Conservation (phyloP, 805 yeast genomes). For the Myxozyma mucilagina region DNA sequence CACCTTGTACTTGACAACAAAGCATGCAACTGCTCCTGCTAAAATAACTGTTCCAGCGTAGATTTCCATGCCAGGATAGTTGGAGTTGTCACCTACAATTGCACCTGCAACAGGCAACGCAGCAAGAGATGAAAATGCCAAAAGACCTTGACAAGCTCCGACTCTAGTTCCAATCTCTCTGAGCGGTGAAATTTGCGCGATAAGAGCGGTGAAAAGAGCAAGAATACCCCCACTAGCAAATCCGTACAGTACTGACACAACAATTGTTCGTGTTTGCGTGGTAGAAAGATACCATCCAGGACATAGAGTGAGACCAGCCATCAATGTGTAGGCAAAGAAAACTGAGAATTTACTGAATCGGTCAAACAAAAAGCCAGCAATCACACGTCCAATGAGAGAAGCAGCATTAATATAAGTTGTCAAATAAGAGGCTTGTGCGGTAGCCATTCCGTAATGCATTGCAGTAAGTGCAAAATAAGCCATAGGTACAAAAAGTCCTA, state of each 20-base stretch:
- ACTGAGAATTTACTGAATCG: conserved; percentile 47
- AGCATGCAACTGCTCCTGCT: conserved; percentile 27
- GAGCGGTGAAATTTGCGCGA: conserved; percentile 36
- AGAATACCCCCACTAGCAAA: conserved; percentile 40
- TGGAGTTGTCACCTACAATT: conserved; percentile 10
- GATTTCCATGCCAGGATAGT: conserved; percentile 26
- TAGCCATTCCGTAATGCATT: conserved; percentile 28
- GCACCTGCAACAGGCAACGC: conserved; percentile 41
- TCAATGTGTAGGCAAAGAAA: conserved; percentile 36
- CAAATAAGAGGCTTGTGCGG: conserved; percentile 34
- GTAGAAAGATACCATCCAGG: conserved; percentile 26
- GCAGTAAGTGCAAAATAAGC: conserved; percentile 40
- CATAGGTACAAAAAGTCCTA: conserved; percentile 39
- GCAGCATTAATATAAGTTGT: conserved; percentile 41
- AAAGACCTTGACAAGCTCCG: conserved; percentile 47
- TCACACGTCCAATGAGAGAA: conserved; percentile 52
- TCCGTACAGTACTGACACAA: conserved; percentile 39
- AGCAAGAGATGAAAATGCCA: conserved; percentile 21
- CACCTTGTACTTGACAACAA: conserved; percentile 18
- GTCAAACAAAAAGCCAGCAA: conserved; percentile 51
- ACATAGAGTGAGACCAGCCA: conserved; percentile 38
- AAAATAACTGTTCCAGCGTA: conserved; percentile 32
- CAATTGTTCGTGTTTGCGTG: conserved; percentile 33
- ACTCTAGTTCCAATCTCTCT: conserved; percentile 45
- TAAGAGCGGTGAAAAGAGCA: conserved; percentile 39